These are phyloP conservation scores for Panaeolus papilionaceus DNA, from an alignment of 768 basidiomycete genomes.

Conservation along the genomic window DNA sequence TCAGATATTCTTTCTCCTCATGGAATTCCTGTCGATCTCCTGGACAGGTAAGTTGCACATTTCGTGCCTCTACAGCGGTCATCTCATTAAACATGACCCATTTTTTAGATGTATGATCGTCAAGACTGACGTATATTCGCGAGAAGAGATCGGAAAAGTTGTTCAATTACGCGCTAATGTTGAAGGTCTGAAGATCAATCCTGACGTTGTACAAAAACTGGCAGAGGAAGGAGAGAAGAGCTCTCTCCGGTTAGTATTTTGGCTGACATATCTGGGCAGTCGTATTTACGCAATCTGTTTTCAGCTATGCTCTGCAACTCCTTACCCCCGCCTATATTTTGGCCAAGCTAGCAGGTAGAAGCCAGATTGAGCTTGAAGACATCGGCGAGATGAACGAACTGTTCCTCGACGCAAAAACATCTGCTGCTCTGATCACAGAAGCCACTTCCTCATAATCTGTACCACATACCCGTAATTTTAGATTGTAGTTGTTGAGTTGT, in stretches of 20 bases:
- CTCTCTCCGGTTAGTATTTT: conserved; percentile 69
- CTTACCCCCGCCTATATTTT: conserved; percentile 92
- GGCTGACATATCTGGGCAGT: conserved; percentile 16
- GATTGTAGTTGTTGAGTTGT: conserved; percentile 10
- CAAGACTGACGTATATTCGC: conserved; percentile 83
- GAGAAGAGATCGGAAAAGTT: conserved; percentile 86
- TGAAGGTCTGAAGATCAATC: conserved; percentile 80
- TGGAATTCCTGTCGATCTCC: conserved; percentile 91
- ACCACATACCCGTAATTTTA: conserved; percentile 7
- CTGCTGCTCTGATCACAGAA: conserved; percentile 41
- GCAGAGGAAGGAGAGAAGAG: conserved; percentile 84
- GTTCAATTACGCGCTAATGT: conserved; percentile 85
- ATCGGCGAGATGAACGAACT: conserved; percentile 93
- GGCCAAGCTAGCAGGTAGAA: conserved; percentile 75
- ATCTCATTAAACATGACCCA: conserved; percentile 3
- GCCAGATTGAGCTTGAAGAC: conserved; percentile 86
- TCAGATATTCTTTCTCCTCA: conserved; percentile 91
- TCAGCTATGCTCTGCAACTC: conserved; percentile 89
- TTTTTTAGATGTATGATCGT: conserved; percentile 86
- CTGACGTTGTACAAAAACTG: conserved; percentile 80
- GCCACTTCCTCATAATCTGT: conserved; percentile 5
- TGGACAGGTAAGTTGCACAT: conserved; percentile 73
- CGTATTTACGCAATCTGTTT: conserved; percentile 21
- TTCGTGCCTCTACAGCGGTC: background rate
- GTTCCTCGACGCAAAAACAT: conserved; percentile 93